These are phyloP conservation scores for Tillandsia leiboldiana DNA, from an alignment of 176 grass and related monocot species.

Conservation along the genomic window DNA sequence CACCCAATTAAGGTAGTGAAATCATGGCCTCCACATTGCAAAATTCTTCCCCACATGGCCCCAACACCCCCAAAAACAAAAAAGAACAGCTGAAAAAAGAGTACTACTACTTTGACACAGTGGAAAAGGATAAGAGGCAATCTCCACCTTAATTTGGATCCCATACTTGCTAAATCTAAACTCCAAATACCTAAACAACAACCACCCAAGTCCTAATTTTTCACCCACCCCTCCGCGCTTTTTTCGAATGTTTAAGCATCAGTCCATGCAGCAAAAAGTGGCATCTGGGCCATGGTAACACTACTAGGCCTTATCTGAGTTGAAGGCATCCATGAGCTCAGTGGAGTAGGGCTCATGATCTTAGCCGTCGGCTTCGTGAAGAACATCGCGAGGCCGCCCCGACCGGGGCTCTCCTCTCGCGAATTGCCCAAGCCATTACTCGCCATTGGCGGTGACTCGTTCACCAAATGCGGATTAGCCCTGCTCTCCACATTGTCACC, in stretches of 20 bases:
- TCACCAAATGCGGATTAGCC: conserved; percentile 21
- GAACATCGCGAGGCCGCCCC: conserved; percentile 51
- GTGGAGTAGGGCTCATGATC: conserved; percentile 20
- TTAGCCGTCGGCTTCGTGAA: conserved; percentile 45
- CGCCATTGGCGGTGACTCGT: conserved; percentile 27
- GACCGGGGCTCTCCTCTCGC: conserved; percentile 54
- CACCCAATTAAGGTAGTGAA: conserved; percentile 26
- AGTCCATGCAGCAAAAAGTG: conserved; percentile 74
- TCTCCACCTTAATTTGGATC: conserved; percentile 11
- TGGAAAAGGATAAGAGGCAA: conserved; percentile 32
- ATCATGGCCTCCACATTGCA: conserved; percentile 37
- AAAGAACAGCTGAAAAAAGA: too few species aligned
- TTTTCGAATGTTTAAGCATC: conserved; percentile 37
- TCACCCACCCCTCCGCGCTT: too few species aligned
- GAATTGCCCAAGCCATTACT: conserved; percentile 34
- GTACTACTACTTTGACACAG: background rate
- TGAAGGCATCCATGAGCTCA: conserved; percentile 46
- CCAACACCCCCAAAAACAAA: background rate
- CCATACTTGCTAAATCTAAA: conserved; percentile 18
- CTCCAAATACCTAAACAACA: conserved; percentile 16
- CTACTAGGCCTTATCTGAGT: conserved; percentile 25
- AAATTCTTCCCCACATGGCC: conserved; percentile 52
- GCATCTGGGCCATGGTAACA: conserved; percentile 64
- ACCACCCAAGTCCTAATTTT: background rate
- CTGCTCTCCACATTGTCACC: background rate